phyloP scores from a whole-genome alignment of 345 rosid species.

The Gynandropsis gynandra region DNA sequence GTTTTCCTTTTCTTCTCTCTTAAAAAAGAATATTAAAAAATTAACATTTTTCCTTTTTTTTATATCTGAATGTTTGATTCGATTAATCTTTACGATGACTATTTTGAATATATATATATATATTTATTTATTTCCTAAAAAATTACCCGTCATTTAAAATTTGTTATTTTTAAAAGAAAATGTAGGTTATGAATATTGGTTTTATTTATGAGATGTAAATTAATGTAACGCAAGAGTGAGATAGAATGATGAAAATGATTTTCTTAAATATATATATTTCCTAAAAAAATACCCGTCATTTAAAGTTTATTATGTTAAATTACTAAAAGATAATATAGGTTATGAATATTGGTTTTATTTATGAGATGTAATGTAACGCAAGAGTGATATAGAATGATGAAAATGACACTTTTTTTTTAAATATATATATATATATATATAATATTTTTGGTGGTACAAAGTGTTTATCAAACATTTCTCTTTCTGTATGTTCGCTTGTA shows the following conservation, averaged over 20 bases:
- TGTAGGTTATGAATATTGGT: too few relatives aligned
- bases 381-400: conserved; percentile 26
- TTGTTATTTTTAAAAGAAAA: conserved; percentile 8
- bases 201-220: conserved; percentile 24
- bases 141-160: too few relatives aligned
- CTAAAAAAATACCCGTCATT: too few relatives aligned
- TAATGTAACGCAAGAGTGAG: conserved; percentile 23
- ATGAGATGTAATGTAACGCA: conserved; percentile 27
- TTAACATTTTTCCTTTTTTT: not conserved
- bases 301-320: conserved; percentile 4
- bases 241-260: conserved; percentile 28
- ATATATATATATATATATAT: too few relatives aligned
- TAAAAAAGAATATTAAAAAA: too few relatives aligned
- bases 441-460: conserved; percentile 39
- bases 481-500: conserved; percentile 21
- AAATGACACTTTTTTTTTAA: conserved; percentile 16
- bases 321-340: conserved; percentile 8
- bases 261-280: too few relatives aligned
- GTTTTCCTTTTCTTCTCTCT: conserved; percentile 27
- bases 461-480: conserved; percentile 48
- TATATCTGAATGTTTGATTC: conserved; percentile 1
- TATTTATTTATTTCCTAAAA: too few relatives aligned
- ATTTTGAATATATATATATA: too few relatives aligned
- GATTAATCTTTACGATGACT: conserved; percentile 11
- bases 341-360: too few relatives aligned